Percentiles rank a stretch among this genome's conserved stretches.
phyloP scores from a whole-genome alignment of 2,329 filamentous ascomycete species.

The Exophiala lecanii-corni region DNA sequence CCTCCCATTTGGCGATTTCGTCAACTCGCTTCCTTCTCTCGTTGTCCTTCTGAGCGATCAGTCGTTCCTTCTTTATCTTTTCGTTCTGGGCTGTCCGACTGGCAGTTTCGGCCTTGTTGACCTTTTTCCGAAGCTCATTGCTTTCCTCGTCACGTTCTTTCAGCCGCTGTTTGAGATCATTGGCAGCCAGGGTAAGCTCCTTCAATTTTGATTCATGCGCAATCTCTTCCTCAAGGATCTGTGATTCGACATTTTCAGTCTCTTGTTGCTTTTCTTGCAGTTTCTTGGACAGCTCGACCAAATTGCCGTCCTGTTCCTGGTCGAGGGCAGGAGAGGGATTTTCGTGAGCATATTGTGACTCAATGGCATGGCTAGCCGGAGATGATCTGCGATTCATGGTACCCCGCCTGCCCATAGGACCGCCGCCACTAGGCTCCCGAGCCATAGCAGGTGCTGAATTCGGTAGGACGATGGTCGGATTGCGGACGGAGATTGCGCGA shows the following conservation, averaged over 20 bases:
- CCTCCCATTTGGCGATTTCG: conserved; percentile 55
- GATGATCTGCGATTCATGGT: conserved; percentile 72
- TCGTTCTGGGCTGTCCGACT: conserved; percentile 78
- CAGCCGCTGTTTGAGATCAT: conserved; percentile 69
- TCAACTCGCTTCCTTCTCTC: conserved; percentile 58
- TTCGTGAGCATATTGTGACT: conserved; percentile 31
- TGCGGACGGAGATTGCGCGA: conserved; percentile 50
- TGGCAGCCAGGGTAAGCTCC: conserved; percentile 70
- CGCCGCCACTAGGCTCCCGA: conserved; percentile 60
- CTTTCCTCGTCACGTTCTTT: conserved; percentile 91
- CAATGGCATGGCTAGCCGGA: conserved; percentile 52
- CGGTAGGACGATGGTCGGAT: conserved; percentile 51
- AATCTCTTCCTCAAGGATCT: conserved; percentile 63
- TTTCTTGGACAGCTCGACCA: conserved; percentile 74
- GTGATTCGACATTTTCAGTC: conserved; percentile 69
- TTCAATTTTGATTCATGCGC: conserved; percentile 63
- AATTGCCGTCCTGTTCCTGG: conserved; percentile 59
- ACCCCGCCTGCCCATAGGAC: conserved; percentile 54
- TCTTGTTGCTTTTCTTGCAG: conserved; percentile 78
- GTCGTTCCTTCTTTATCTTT: conserved; percentile 68
- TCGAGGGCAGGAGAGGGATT: conserved; percentile 25
- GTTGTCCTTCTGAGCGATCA: conserved; percentile 56
- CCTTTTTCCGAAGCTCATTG: conserved; percentile 73
- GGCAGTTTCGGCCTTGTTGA: conserved; percentile 72
- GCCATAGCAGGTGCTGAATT: conserved; percentile 58